Evolutionary conservation across 2,329 filamentous ascomycete species (phyloP).

Genomic region (Teratosphaeria pseudoeucalypti): DNA sequence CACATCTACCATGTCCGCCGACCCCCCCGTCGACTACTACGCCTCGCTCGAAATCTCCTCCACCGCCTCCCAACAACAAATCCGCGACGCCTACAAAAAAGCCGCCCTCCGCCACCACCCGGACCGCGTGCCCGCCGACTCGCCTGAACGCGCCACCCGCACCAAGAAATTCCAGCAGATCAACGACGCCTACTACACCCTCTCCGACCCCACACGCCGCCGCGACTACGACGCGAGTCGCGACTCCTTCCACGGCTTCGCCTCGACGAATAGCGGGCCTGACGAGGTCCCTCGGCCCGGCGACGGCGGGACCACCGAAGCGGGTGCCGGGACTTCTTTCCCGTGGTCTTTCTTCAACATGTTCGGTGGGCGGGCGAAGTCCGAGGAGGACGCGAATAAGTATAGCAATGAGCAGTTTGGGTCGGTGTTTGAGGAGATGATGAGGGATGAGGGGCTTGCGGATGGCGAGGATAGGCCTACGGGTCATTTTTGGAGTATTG

Average conservation of each 20-base stretch:
- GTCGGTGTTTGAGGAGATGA: conserved; percentile 48
- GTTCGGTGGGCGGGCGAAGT: conserved; percentile 40
- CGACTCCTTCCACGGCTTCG: conserved; percentile 42
- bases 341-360: conserved; percentile 64
- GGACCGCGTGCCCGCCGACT: conserved; percentile 74
- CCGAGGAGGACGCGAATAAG: conserved; percentile 31
- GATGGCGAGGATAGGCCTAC: conserved; percentile 54
- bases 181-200: conserved; percentile 86
- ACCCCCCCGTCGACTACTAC: conserved; percentile 15
- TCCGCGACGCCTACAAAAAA: conserved; percentile 93
- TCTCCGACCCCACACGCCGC: conserved; percentile 68
- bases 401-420: conserved; percentile 74
- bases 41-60: conserved; percentile 34
- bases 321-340: conserved; percentile 36
- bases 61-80: conserved; percentile 67
- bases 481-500: conserved; percentile 71
- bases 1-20: not conserved
- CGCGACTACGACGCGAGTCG: conserved; percentile 75
- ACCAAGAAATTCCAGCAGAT: conserved; percentile 86
- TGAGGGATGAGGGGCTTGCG: conserved; percentile 54
- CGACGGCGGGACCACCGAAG: conserved; percentile 23
- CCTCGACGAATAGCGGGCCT: conserved; percentile 10
- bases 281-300: conserved; percentile 38
- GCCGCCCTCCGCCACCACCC: conserved; percentile 79
- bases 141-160: conserved; percentile 68